These are phyloP conservation scores for Populus davidiana DNA, from an alignment of 345 rosid species.

Conservation along the genomic window DNA sequence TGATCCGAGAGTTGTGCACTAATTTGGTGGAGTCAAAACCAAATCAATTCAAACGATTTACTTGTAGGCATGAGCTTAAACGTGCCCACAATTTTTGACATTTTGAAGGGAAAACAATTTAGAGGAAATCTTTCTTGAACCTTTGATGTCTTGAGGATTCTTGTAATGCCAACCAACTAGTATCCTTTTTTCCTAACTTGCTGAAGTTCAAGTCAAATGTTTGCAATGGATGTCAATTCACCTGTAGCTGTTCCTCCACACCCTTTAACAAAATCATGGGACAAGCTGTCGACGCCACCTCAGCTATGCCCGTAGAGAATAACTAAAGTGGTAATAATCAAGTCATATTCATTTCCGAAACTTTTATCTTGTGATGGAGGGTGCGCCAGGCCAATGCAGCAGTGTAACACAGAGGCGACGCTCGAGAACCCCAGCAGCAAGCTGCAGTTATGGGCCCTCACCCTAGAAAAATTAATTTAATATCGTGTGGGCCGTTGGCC, in stretches of 20 bases:
- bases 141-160: not conserved
- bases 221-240: constrained; percentile 19
- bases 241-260: constrained; percentile 29
- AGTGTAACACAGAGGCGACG: too few species aligned
- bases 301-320: constrained; percentile 33
- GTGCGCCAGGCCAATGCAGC: too few species aligned
- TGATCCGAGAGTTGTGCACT: too few species aligned
- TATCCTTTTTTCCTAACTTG: constrained; percentile 13
- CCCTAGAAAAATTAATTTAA: constrained; percentile 11
- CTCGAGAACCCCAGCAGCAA: too few species aligned
- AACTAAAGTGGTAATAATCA: too few species aligned
- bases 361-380: too few species aligned
- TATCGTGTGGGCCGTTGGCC: constrained; percentile 17
- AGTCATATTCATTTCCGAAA: too few species aligned
- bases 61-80: too few species aligned
- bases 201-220: constrained; percentile 47
- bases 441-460: too few species aligned
- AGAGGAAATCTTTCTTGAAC: not conserved
- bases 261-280: constrained; percentile 30
- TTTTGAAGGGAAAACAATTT: not conserved
- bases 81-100: not conserved
- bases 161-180: constrained; percentile 15
- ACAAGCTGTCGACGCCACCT: constrained; percentile 42
- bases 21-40: too few species aligned
- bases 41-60: too few species aligned